Percentiles rank a stretch among this genome's conserved stretches.
Conservation (phyloP, 176 grass and related monocot genomes). For the Secale cereale region DNA sequence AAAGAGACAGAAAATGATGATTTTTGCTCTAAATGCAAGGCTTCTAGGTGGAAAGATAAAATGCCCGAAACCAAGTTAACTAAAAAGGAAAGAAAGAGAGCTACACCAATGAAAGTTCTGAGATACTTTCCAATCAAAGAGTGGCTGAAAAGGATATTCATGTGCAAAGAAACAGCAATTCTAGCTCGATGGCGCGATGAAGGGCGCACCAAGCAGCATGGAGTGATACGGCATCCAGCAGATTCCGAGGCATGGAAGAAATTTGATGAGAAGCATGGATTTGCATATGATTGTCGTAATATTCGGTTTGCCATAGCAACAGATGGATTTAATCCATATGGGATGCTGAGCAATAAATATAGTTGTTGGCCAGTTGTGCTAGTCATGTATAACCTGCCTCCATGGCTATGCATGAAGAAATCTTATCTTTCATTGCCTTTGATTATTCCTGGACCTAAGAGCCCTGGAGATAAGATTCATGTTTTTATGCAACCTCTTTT, state of each 20-base stretch:
- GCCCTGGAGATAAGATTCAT: too few relatives aligned
- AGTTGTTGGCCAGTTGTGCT: background rate
- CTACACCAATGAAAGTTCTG: background rate
- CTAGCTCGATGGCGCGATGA: background rate
- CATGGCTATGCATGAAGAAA: slow-evolving; percentile 21
- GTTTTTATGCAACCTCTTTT: too few relatives aligned
- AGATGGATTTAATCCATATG: slow-evolving; percentile 15
- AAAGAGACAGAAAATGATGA: slow-evolving; percentile 1
- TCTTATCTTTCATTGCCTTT: background rate
- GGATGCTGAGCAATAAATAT: background rate
- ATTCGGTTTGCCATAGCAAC: background rate
- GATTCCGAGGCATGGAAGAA: background rate
- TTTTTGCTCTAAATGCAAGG: slow-evolving; percentile 3
- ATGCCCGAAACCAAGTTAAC: too few relatives aligned
- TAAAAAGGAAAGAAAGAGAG: background rate
- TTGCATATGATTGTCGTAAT: background rate
- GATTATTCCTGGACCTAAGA: background rate
- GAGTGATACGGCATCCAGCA: background rate
- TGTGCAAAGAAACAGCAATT: slow-evolving; percentile 5
- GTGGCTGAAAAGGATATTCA: background rate
- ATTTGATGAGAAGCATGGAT: background rate
- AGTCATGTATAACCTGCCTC: slow-evolving; percentile 9
- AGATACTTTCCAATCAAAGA: slow-evolving; percentile 12
- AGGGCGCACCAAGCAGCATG: background rate
- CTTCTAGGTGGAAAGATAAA: background rate